Evolutionary conservation across 805 yeast genomes (phyloP).

Genomic region (Spathaspora girioi): DNA sequence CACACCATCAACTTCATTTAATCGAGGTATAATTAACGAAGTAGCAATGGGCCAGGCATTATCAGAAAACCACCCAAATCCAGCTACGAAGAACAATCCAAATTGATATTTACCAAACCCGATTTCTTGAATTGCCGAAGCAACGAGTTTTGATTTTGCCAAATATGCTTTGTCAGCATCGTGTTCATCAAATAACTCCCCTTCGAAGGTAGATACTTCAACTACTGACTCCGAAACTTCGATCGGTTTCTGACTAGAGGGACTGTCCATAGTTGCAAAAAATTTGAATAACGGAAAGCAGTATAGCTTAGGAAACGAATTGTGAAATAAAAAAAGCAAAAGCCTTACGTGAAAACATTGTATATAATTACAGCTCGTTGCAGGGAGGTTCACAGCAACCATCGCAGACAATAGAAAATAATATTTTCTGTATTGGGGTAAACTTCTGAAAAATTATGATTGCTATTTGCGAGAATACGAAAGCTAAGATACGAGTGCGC

Average conservation of each 20-base stretch:
- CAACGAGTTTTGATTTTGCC: constrained; percentile 18
- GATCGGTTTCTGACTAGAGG: neutral
- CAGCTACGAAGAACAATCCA: constrained; percentile 50
- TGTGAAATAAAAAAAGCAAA: neutral
- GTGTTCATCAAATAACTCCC: constrained; percentile 6
- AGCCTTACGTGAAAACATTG: no score
- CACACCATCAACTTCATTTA: constrained; percentile 33
- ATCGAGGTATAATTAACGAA: constrained; percentile 25
- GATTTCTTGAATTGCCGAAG: constrained; percentile 30
- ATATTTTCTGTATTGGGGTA: no score
- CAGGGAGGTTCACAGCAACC: neutral
- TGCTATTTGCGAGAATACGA: neutral
- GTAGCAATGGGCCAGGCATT: constrained; percentile 40
- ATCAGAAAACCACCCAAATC: constrained; percentile 54
- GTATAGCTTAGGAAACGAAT: neutral
- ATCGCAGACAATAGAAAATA: no score
- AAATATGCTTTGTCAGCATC: constrained; percentile 14
- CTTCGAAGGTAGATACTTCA: neutral
- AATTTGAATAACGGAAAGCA: no score
- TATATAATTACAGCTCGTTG: no score
- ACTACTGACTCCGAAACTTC: neutral
- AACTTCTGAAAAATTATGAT: no score
- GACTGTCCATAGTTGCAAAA: neutral
- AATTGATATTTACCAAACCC: constrained; percentile 46
- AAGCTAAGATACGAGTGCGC: neutral